Evolutionary conservation across 225 moss, liverwort and hornwort genomes (phyloP).

Genomic region (Polytrichum commune): DNA sequence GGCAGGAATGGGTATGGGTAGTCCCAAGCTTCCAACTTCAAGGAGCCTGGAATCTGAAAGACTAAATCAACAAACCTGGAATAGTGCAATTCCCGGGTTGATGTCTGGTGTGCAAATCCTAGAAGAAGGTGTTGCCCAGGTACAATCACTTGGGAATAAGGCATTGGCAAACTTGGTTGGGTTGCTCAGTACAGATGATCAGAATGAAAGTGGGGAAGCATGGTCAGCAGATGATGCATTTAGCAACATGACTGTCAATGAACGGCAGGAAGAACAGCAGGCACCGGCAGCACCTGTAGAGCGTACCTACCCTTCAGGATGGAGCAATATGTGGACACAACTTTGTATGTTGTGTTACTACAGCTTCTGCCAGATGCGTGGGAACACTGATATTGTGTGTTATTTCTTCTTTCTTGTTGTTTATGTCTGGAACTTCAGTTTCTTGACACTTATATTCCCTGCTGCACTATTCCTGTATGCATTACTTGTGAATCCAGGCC

Average conservation of each 20-base stretch:
- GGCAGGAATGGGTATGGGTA: slow-evolving; percentile 8
- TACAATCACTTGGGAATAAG: slow-evolving; percentile 36
- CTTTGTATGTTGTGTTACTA: slow-evolving; percentile 37
- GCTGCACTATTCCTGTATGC: slow-evolving; percentile 41
- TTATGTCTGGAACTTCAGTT: slow-evolving; percentile 47
- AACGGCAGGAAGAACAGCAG: slow-evolving; percentile 6
- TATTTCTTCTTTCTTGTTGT: slow-evolving; percentile 42
- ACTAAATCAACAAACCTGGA: slow-evolving; percentile 7
- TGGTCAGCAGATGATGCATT: slow-evolving; percentile 18
- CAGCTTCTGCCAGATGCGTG: slow-evolving; percentile 31
- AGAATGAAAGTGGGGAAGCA: slow-evolving; percentile 7
- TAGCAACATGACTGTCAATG: slow-evolving; percentile 1
- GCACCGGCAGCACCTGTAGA: slow-evolving; percentile 22
- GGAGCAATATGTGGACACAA: slow-evolving; percentile 28
- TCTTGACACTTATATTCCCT: slow-evolving; percentile 36
- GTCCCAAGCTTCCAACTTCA: slow-evolving; percentile 16
- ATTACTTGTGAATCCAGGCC: slow-evolving; percentile 41
- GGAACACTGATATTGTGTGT: slow-evolving; percentile 41
- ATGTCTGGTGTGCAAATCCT: slow-evolving; percentile 38
- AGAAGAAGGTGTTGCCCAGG: slow-evolving; percentile 40
- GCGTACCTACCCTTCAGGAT: slow-evolving; percentile 9
- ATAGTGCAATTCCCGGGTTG: slow-evolving; percentile 20
- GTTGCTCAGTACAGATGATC: slow-evolving; percentile 22
- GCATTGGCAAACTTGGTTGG: slow-evolving; percentile 37
- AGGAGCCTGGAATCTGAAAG: slow-evolving; percentile 21